Base-by-base conservation (phyloP, 768 basidiomycete species). In the Lactarius hatsudake region DNA sequence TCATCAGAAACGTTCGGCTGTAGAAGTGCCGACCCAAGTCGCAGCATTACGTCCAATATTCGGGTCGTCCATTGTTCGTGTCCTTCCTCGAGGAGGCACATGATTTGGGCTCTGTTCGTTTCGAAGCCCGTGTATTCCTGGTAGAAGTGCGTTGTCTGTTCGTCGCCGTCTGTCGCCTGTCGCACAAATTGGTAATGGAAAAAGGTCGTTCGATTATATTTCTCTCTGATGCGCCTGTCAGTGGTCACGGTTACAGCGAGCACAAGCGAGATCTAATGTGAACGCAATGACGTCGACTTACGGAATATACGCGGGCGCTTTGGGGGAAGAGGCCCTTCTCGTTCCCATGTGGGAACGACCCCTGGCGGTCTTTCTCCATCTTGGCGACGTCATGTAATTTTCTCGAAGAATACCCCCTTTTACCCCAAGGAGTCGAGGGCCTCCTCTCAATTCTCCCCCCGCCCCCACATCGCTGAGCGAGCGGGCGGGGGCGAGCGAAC, bases 41-140 rank as follows among this genome's bases (percentile, higher is more conserved):
- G 26, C 36, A 28, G 32, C 51, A 62, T 62, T 62, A 62, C 61
- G 61, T 62, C 51, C 34, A 48, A 34, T 8, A 6, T n/a, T 32
- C 30, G 8, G 12, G 34, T 60, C 42, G 13, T 45, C n/a, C n/a
- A n/a, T 28, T 59, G 57, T 10, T 59, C 18, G 15, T 17, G 36
- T 20, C n/a, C 6, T 9, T 26, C 36, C 34, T 40, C 15, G 23
- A 17, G 20, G 36, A 40, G 9, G 23, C 28, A 20, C 20, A 60
- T 30, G 43, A 48, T 26, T 42, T 60, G 17, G 23, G n/a, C 51
- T 54, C 5, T 61, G 48, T 61, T 61, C 45, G 48, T 48, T 65
- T 65, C 60, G 60, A 34, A 30, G 30, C 12, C 45, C 42, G 32
- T 30, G 30, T 60, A 20, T 43, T 26, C 40, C 15, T 2, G 42